Evolutionary conservation across 2,329 filamentous ascomycete genomes (phyloP).

Genomic region (Exophiala phaeomuriformis): DNA sequence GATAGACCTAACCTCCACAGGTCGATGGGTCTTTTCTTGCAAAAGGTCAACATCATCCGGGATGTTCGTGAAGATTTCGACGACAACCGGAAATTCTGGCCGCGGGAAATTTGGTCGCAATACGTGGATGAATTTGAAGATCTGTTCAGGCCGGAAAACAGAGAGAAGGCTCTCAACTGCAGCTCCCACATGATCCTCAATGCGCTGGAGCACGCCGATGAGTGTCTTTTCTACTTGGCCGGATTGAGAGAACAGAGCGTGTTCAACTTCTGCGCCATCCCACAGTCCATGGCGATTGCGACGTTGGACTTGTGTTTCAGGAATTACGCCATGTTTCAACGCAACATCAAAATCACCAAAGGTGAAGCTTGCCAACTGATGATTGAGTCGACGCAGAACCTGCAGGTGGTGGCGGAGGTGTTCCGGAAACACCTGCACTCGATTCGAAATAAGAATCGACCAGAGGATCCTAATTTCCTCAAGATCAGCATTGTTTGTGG

Average conservation of each 20-base stretch:
- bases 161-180: conserved; percentile 71
- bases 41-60: conserved; percentile 98
- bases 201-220: conserved; percentile 75
- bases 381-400: conserved; percentile 86
- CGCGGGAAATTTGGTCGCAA: conserved; percentile 94
- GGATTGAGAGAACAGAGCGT: conserved; percentile 91
- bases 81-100: conserved; percentile 87
- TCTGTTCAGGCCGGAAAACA: conserved; percentile 74
- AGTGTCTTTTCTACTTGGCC: conserved; percentile 96
- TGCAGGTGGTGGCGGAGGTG: conserved; percentile 69
- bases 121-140: conserved; percentile 85
- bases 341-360: conserved; percentile 93
- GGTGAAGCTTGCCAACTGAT: conserved; percentile 87
- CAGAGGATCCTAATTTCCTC: conserved; percentile 83
- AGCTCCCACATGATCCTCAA: conserved; percentile 92
- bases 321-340: conserved; percentile 77
- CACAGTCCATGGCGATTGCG: conserved; percentile 94
- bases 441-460: conserved; percentile 91
- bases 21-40: conserved; percentile 94
- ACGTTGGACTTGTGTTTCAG: conserved; percentile 88
- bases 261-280: conserved; percentile 98
- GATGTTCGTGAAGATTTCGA: conserved; percentile 85
- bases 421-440: conserved; percentile 70
- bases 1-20: conserved; percentile 75
- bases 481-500: conserved; percentile 86